Evolutionary conservation across 257 asterid species (phyloP).

Genomic region (Echium plantagineum): DNA sequence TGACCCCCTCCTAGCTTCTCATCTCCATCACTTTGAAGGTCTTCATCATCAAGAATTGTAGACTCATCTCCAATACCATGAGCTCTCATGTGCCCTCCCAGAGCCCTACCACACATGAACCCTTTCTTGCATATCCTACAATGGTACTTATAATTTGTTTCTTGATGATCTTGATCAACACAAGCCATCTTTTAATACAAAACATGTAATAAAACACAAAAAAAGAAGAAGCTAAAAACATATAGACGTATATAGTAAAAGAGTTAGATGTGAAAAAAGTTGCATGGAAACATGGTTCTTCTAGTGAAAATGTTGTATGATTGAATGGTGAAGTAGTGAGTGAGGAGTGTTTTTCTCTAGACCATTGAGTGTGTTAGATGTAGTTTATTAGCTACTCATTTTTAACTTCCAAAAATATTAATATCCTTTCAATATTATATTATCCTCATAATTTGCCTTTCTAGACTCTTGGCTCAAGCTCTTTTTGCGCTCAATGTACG

Average conservation of each 20-base stretch:
- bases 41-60: conserved; percentile 47
- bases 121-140: conserved; percentile 92
- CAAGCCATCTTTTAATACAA: conserved; percentile 21
- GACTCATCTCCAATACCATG: conserved; percentile 74
- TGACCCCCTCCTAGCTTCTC: conserved; percentile 35
- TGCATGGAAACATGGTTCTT: conserved; percentile 19
- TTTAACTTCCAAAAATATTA: too few relatives aligned
- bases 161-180: conserved; percentile 40
- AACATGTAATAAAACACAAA: neutral
- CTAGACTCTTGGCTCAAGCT: neutral
- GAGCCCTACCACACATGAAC: conserved; percentile 87
- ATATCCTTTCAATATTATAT: neutral
- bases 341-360: conserved; percentile 4
- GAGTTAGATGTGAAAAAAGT: conserved; percentile 7
- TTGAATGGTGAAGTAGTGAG: conserved; percentile 29
- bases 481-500: too few relatives aligned
- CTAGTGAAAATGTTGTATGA: conserved; percentile 41
- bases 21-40: conserved; percentile 62
- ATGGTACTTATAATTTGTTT: conserved; percentile 54
- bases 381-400: neutral
- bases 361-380: conserved; percentile 1
- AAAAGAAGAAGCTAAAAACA: neutral
- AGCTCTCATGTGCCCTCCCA: conserved; percentile 97
- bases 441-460: neutral
- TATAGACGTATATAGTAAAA: neutral